phyloP scores from a whole-genome alignment of 1,284 basidiomycete genomes.

The Cutaneotrichosporon daszewskae region DNA sequence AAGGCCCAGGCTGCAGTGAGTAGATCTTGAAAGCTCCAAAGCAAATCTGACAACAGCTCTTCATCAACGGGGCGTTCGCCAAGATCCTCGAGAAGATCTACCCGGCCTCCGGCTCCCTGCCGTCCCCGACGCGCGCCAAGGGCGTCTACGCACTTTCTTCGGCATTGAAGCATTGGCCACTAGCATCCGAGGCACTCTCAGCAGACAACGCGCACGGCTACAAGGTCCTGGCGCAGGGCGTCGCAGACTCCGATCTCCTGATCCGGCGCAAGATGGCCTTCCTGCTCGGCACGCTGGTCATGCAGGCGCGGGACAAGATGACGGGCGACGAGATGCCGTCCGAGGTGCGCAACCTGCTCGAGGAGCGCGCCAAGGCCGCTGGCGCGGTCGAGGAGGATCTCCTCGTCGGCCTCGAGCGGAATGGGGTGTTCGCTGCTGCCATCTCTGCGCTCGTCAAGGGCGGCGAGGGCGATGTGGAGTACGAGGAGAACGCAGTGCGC shows the following conservation, averaged over 20 bases:
- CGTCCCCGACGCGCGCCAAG: slow-evolving; percentile 57
- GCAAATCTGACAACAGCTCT: slow-evolving; percentile 60
- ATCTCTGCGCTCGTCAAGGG: slow-evolving; percentile 53
- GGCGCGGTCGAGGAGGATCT: slow-evolving; percentile 27
- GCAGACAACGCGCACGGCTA: slow-evolving; percentile 23
- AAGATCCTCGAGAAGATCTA: slow-evolving; percentile 60
- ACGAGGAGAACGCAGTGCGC: slow-evolving; percentile 71
- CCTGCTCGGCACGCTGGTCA: slow-evolving; percentile 70
- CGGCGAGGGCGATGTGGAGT: slow-evolving; percentile 65
- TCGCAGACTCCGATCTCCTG: slow-evolving; percentile 64
- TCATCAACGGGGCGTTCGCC: slow-evolving; percentile 63
- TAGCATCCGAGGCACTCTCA: slow-evolving; percentile 23
- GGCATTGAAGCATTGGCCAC: slow-evolving; percentile 63
- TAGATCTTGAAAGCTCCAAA: slow-evolving; percentile 17
- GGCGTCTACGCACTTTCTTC: slow-evolving; percentile 83
- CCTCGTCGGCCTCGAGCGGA: slow-evolving; percentile 22
- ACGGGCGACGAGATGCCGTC: slow-evolving; percentile 42
- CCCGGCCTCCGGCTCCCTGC: slow-evolving; percentile 34
- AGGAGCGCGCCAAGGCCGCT: slow-evolving; percentile 17
- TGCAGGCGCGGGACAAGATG: slow-evolving; percentile 56
- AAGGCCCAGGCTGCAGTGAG: slow-evolving; percentile 77
- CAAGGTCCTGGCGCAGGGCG: slow-evolving; percentile 23
- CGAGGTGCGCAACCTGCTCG: slow-evolving; percentile 33
- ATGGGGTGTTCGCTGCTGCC: slow-evolving; percentile 17
- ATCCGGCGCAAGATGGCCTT: slow-evolving; percentile 81